Conservation (phyloP, 2,329 filamentous ascomycete species). For the Fusarium mangiferae region DNA sequence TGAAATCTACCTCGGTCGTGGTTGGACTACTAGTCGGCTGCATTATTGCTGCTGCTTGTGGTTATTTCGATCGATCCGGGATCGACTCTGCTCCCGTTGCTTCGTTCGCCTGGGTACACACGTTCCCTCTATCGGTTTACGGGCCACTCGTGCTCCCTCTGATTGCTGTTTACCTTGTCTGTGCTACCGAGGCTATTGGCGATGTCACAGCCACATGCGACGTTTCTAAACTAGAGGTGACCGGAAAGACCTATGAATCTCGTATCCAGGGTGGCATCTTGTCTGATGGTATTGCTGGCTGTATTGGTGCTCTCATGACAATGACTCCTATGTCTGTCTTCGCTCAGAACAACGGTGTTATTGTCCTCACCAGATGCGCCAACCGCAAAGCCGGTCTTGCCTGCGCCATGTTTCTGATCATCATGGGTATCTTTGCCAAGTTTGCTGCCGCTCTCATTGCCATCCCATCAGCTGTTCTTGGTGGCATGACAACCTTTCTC, state of each 20-base stretch:
- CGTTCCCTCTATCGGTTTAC: slow-evolving; percentile 77
- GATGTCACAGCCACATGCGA: slow-evolving; percentile 86
- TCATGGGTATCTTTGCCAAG: slow-evolving; percentile 87
- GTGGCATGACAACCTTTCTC: slow-evolving; percentile 82
- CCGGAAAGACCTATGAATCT: slow-evolving; percentile 77
- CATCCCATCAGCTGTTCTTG: slow-evolving; percentile 74
- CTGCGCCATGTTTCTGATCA: slow-evolving; percentile 78
- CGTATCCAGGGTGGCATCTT: slow-evolving; percentile 83
- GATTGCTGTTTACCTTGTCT: slow-evolving; percentile 75
- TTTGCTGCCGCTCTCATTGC: slow-evolving; percentile 82
- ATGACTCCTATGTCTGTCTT: slow-evolving; percentile 84
- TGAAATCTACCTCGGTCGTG: slow-evolving; percentile 83
- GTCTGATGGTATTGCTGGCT: slow-evolving; percentile 80
- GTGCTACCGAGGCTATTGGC: slow-evolving; percentile 82
- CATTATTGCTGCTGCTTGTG: slow-evolving; percentile 80
- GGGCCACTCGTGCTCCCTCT: slow-evolving; percentile 78
- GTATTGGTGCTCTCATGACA: slow-evolving; percentile 80
- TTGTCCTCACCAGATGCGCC: slow-evolving; percentile 82
- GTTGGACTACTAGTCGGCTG: slow-evolving; percentile 79
- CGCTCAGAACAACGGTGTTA: slow-evolving; percentile 87
- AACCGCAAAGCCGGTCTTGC: slow-evolving; percentile 84
- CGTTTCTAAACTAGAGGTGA: slow-evolving; percentile 79
- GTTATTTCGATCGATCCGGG: slow-evolving; percentile 79
- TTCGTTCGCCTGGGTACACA: slow-evolving; percentile 83
- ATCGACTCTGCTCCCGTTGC: slow-evolving; percentile 77